A percentile compares a stretch with the other conserved stretches of the same genome.
phyloP scores from a whole-genome alignment of 108 stramenopile species.

The Pinguiococcus pyrenoidosus region DNA sequence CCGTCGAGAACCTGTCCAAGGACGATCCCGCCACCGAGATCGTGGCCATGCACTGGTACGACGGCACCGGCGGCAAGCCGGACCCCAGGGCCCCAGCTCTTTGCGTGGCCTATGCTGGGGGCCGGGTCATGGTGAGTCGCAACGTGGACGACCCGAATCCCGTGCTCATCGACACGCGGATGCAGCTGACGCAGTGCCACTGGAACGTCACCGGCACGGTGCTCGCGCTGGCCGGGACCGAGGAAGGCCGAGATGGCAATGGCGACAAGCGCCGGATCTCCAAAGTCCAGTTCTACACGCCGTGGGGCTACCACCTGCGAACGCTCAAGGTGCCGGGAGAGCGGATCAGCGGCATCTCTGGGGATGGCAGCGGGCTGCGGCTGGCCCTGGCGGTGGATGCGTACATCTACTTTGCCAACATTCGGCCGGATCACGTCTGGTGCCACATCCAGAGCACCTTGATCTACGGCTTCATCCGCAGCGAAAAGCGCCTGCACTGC shows the following conservation, averaged over 20 bases:
- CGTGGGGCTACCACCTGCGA: conserved; percentile 13
- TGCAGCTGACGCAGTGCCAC: conserved; percentile 23
- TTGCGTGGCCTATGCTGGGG: conserved; percentile 40
- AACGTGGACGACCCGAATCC: conserved; percentile 18
- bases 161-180: conserved; percentile 26
- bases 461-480: conserved; percentile 38
- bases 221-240: conserved; percentile 30
- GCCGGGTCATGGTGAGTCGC: conserved; percentile 31
- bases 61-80: background rate
- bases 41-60: conserved; percentile 8
- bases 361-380: conserved; percentile 48
- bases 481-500: too few relatives aligned
- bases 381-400: conserved; percentile 47
- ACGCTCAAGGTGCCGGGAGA: conserved; percentile 26
- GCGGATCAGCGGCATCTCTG: conserved; percentile 27
- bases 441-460: conserved; percentile 24
- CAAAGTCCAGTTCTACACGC: conserved; percentile 21
- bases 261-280: background rate
- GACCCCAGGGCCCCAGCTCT: conserved; percentile 33
- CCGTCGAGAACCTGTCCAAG: background rate
- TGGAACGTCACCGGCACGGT: conserved; percentile 40
- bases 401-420: conserved; percentile 52
- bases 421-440: conserved; percentile 43
- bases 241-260: background rate
- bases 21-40: conserved; percentile 9